Evolutionary conservation across 805 yeast genomes (phyloP).

Genomic region (Tetrapisispora taiwanensis): DNA sequence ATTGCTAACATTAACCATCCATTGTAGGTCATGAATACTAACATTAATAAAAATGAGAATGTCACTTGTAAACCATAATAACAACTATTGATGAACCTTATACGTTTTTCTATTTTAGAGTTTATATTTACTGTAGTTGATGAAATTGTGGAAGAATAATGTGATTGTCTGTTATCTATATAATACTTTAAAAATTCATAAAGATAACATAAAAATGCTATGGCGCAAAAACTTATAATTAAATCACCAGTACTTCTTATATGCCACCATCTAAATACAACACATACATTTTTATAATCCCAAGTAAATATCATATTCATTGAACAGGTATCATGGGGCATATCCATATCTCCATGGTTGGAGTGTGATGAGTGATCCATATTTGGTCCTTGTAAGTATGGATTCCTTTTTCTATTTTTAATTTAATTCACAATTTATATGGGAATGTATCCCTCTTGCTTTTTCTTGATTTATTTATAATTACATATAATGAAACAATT

Average conservation of each 20-base stretch:
- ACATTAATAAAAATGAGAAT: conserved; percentile 63
- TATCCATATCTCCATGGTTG: conserved; percentile 15
- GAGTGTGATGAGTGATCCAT: conserved; percentile 4
- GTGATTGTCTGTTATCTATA: conserved; percentile 6
- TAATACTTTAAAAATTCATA: conserved; percentile 43
- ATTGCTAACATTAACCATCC: conserved; percentile 78
- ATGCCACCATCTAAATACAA: conserved; percentile 76
- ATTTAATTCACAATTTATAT: too few relatives aligned
- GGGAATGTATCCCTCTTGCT: too few relatives aligned
- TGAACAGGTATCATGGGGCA: conserved; percentile 34
- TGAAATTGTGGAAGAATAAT: neutral
- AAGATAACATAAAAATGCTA: conserved; percentile 41
- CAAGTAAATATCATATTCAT: conserved; percentile 73
- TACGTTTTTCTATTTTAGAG: conserved; percentile 3
- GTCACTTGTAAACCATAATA: conserved; percentile 58
- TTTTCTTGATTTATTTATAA: too few relatives aligned
- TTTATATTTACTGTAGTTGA: neutral
- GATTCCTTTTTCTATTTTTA: too few relatives aligned
- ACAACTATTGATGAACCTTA: conserved; percentile 29
- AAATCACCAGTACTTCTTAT: conserved; percentile 44
- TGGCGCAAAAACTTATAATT: conserved; percentile 39
- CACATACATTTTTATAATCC: conserved; percentile 64
- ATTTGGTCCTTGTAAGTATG: too few relatives aligned
- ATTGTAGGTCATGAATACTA: conserved; percentile 78
- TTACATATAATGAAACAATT: too few relatives aligned